Base-by-base conservation (phyloP, 805 yeast genomes). In the Candida pini region DNA sequence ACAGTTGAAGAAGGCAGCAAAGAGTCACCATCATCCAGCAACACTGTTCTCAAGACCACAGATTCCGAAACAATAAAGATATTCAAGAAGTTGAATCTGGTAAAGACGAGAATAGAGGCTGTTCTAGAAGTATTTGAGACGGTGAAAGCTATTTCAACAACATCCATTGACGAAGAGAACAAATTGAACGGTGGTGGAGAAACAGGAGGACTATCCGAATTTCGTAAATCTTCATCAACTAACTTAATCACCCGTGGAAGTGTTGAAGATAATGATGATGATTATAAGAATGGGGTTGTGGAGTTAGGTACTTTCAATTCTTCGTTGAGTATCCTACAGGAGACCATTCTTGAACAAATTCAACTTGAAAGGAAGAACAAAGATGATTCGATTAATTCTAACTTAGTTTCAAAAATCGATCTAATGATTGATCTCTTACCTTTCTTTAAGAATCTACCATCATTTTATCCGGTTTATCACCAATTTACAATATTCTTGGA, bases 401-500 rank as follows among this genome's bases (percentile, higher is more conserved):
- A 62, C 6, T 43, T 73, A 3, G 33, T 69, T 12, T 53, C 56
- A 7, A 70, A 70, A 33, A 60, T 76, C 14, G 67, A 73, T 24
- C 64, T 67, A 19, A 60, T 81, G 52, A 59, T 65, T 16, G 65
- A 64, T 5, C 47, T 79, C 33, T 56, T 63, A 30, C 78, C 79
- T 0, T 54, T 78, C 13, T 79, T 81, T 48, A 66, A 68, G 43
- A 71, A 69, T 14, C 51, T 81, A 30, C 57, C 67, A 2, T 63
- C 65, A 19, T 81, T 78, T 50, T 63, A 71, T 34, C 61, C 71
- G 1, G 50, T 61, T 1, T 81, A 76, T 47, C 51, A 61, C n/a
- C 64, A 60, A 16, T 79, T 78, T 51, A 64, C 66, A 1, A 56
- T 56, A n/a, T 60, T 56, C 16, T 51, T 78, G 9, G 58, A 59